Evolutionary conservation across 1,284 basidiomycete species (phyloP).

Genomic region (Melampsora americana): DNA sequence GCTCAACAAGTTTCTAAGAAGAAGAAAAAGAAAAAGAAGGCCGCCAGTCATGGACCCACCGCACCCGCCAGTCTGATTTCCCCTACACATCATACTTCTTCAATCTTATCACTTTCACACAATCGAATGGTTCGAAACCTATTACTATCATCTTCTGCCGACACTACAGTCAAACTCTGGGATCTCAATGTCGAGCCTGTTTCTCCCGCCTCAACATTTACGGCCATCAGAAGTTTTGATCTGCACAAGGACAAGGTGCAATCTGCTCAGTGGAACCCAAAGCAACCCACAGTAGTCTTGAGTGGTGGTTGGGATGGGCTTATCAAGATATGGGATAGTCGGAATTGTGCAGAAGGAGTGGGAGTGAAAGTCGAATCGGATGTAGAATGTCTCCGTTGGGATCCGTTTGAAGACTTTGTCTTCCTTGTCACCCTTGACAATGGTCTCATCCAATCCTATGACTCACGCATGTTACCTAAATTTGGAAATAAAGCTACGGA

Average conservation of each 20-base stretch:
- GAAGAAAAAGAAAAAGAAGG: conserved; percentile 91
- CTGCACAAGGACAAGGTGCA: conserved; percentile 97
- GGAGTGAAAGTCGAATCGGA: conserved; percentile 77
- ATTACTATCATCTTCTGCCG: conserved; percentile 86
- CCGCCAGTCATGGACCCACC: conserved; percentile 46
- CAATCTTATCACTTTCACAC: conserved; percentile 87
- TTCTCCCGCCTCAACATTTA: conserved; percentile 57
- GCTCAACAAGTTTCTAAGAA: conserved; percentile 64
- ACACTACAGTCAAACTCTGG: conserved; percentile 95
- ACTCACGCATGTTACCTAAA: conserved; percentile 74
- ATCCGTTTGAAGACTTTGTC: conserved; percentile 80
- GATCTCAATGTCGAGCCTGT: conserved; percentile 70
- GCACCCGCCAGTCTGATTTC: not conserved
- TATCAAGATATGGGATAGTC: conserved; percentile 84
- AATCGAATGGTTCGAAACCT: conserved; percentile 83
- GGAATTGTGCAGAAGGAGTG: conserved; percentile 73
- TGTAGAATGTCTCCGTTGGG: conserved; percentile 91
- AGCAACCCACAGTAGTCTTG: conserved; percentile 79
- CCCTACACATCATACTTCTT: conserved; percentile 80
- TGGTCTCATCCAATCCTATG: conserved; percentile 84
- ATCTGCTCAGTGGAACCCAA: conserved; percentile 88
- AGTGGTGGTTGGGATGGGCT: conserved; percentile 93
- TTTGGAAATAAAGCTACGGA: conserved; percentile 60
- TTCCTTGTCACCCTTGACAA: conserved; percentile 87
- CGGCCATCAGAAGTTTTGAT: conserved; percentile 75